phyloP scores from a whole-genome alignment of 148 eudicot genomes.

The Dysphania ambrosioides region DNA sequence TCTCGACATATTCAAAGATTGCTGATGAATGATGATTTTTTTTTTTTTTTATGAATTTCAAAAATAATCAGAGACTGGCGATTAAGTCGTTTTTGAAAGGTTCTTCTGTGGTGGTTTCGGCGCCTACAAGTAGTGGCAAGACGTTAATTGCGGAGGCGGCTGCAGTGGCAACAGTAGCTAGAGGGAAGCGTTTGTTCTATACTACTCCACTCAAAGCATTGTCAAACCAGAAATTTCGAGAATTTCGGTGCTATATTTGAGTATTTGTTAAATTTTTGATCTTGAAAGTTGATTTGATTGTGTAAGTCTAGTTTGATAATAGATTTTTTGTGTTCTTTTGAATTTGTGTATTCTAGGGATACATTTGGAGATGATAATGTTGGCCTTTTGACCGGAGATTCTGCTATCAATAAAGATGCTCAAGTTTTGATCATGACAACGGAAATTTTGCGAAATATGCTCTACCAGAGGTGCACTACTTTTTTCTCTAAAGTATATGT shows the following conservation, averaged over 20 bases:
- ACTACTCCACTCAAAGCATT: conserved; percentile 96
- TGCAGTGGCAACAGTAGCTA: conserved; percentile 83
- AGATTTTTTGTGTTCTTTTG: neutral
- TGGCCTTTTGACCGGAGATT: conserved; percentile 98
- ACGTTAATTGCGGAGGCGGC: conserved; percentile 97
- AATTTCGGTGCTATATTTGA: conserved; percentile 52
- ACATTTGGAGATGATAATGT: conserved; percentile 87
- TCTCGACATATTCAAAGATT: neutral
- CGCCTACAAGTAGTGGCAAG: conserved; percentile 97
- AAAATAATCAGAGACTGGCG: conserved; percentile 73
- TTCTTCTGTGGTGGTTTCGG: conserved; percentile 94
- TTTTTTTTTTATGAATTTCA: conserved; percentile 6
- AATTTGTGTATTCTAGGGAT: conserved; percentile 48
- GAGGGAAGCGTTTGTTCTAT: conserved; percentile 78
- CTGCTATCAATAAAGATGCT: conserved; percentile 92
- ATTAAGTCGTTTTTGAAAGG: conserved; percentile 88
- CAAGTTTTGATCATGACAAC: conserved; percentile 94
- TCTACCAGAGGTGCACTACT: conserved; percentile 60
- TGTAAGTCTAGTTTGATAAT: neutral
- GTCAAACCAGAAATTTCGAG: conserved; percentile 96
- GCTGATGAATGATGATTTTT: neutral
- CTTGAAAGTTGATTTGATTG: neutral
- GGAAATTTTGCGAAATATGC: conserved; percentile 93
- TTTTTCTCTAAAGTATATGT: neutral
- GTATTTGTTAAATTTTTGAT: neutral